Base-by-base conservation (phyloP, 176 grass and related monocot species). In the Tillandsia fasciculata region DNA sequence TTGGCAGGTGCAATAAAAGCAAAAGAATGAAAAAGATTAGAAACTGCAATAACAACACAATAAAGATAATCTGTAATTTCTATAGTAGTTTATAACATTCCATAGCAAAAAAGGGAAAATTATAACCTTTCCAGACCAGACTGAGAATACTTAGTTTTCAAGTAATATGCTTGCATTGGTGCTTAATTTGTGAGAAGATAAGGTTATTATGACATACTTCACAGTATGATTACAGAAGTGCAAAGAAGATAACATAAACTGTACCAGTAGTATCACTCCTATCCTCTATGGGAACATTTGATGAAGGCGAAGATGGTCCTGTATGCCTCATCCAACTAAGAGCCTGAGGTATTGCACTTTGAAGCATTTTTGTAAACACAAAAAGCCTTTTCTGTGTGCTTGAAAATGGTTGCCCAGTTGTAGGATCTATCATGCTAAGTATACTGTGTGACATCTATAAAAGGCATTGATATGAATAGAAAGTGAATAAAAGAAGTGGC, bases 351-450 rank as follows among this genome's bases (percentile, higher is more conserved):
- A 82, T 74, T 74, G 78, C 87, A 75, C 86, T 99, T 77, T 84
- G 81, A 84, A 99, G 87, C 94, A 99, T 90, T 87, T 85, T 90
- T 66, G 84, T 75, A 81, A 93, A 85, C 69, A 99, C 79, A 64
- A 77, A 68, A 70, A 99, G 63, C 81, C 84, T 90, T 72, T 87
- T 83, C 69, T 87, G 71, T 74, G 84, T 63, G 58, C 82, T 92
- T 23, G 53, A 81, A 80, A 90, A 90, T 72, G 86, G 89, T 18
- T 78, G 70, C 13, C 77, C 74, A 29, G 78, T 79, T 59, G 67
- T 54, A 65, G 89, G 87, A 77, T 97, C 84, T 85, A 92, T 79
- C 27, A 86, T 79, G 80, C 89, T 92, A 73, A 92, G 86, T 71
- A 97, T 76, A 64, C 89, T 85, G 82, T 97, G 89, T 53, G 94